Evolutionary conservation across 495 filamentous ascomycete genomes (phyloP).

Genomic region (Trichoderma erinaceum): DNA sequence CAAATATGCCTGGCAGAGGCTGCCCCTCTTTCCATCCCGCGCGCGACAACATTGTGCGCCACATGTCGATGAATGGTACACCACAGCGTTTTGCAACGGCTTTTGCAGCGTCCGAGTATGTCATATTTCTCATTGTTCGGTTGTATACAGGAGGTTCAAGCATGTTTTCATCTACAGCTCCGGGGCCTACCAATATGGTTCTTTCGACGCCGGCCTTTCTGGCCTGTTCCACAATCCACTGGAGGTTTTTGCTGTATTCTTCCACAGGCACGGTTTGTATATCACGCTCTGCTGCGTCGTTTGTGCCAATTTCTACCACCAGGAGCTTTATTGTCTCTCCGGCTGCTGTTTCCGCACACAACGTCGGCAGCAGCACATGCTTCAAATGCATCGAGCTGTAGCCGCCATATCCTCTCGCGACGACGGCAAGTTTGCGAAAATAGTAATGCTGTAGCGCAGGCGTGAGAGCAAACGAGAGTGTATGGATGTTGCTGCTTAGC

Average conservation of each 20-base stretch:
- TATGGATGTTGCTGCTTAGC: background rate
- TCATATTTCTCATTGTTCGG: background rate
- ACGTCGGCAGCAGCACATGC: background rate
- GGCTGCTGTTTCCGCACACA: background rate
- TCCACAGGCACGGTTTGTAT: background rate
- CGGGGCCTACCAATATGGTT: background rate
- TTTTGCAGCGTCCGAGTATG: background rate
- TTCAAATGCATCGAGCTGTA: constrained; percentile 11
- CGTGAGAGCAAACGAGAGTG: constrained; percentile 5
- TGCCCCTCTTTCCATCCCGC: background rate
- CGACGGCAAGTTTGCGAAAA: background rate
- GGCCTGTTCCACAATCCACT: constrained; percentile 1
- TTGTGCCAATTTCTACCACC: constrained; percentile 4
- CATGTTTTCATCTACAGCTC: background rate
- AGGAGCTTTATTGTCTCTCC: background rate
- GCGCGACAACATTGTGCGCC: background rate
- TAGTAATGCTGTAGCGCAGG: constrained; percentile 4
- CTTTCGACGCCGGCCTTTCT: background rate
- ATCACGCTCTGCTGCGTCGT: background rate
- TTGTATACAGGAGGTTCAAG: background rate
- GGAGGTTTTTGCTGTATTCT: background rate
- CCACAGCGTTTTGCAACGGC: background rate
- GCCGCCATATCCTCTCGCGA: constrained; percentile 9
- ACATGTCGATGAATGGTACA: constrained; percentile 6
- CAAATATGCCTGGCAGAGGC: background rate